These are phyloP conservation scores for Entrophospora sp. DNA, from an alignment of 192 early-diverging fungal species.

Conservation along the genomic window DNA sequence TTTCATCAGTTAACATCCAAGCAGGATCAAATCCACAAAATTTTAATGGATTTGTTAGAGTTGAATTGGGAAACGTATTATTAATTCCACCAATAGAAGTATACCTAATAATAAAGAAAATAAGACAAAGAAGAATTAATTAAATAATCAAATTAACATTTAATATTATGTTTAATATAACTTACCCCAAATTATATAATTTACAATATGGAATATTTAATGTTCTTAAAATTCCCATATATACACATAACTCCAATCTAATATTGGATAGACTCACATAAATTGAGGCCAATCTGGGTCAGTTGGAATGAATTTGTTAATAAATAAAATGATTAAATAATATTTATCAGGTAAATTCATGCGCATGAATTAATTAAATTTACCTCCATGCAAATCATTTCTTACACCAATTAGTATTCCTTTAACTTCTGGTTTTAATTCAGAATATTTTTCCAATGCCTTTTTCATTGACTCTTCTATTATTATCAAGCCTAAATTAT, in stretches of 20 bases:
- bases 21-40: conserved; percentile 49
- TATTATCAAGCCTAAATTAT: conserved; percentile 55
- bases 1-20: conserved; percentile 48
- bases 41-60: conserved; percentile 24
- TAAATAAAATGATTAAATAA: too few species aligned
- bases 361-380: not conserved
- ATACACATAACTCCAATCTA: conserved; percentile 81
- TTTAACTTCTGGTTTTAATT: conserved; percentile 33
- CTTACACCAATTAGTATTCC: conserved; percentile 78
- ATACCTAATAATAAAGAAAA: conserved; percentile 47
- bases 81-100: conserved; percentile 82
- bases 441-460: conserved; percentile 65
- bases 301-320: conserved; percentile 50
- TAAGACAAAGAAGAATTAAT: not conserved
- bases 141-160: not conserved
- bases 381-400: conserved; percentile 61
- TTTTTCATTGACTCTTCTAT: conserved; percentile 68
- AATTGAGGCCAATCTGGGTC: conserved; percentile 85
- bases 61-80: conserved; percentile 78
- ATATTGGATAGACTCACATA: conserved; percentile 84
- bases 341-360: not conserved
- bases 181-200: conserved; percentile 78
- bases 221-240: conserved; percentile 69
- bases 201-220: conserved; percentile 72
- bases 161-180: not conserved